Conservation (phyloP, 1,139 yeast genomes). For the Candida sp. region DNA sequence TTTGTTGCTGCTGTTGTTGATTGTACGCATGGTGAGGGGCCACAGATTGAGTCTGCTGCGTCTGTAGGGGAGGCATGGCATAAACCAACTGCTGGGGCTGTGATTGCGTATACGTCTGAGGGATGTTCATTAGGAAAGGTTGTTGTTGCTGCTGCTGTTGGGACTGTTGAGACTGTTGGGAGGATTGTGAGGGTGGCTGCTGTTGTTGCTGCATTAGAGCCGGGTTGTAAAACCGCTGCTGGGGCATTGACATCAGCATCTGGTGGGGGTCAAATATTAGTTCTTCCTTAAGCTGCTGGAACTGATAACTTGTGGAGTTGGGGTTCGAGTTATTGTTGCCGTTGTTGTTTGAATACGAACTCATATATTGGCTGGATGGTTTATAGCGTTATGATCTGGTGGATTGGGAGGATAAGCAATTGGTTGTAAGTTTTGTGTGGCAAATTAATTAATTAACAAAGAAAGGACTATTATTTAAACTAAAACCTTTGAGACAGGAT, state of each 20-base stretch:
- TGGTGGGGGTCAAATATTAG: slow-evolving; percentile 5
- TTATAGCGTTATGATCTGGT: neutral
- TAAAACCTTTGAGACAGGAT: neutral
- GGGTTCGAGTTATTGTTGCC: neutral
- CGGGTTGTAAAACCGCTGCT: slow-evolving; percentile 1
- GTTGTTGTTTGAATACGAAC: slow-evolving; percentile 1
- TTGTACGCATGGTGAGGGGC: slow-evolving; percentile 12
- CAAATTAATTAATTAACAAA: neutral
- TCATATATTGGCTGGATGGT: neutral
- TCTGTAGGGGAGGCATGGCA: slow-evolving; percentile 11
- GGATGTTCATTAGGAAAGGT: slow-evolving; percentile 4
- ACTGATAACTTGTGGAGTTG: neutral
- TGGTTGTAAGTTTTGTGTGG: neutral
- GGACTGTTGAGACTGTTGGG: slow-evolving; percentile 4
- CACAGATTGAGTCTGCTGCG: slow-evolving; percentile 20
- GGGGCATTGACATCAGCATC: slow-evolving; percentile 7
- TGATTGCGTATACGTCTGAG: slow-evolving; percentile 6
- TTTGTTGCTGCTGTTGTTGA: slow-evolving; percentile 7
- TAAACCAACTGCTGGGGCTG: slow-evolving; percentile 20
- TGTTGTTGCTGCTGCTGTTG: slow-evolving; percentile 7
- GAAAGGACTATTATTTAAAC: neutral
- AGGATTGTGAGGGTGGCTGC: slow-evolving; percentile 1
- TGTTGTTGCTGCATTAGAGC: slow-evolving; percentile 5
- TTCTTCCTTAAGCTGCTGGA: slow-evolving; percentile 2
- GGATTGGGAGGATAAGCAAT: too few species aligned